Percentiles rank a stretch among this genome's conserved stretches.
phyloP scores from a whole-genome alignment of 352 stramenopile species.

The Halophytophthora batemanensis region DNA sequence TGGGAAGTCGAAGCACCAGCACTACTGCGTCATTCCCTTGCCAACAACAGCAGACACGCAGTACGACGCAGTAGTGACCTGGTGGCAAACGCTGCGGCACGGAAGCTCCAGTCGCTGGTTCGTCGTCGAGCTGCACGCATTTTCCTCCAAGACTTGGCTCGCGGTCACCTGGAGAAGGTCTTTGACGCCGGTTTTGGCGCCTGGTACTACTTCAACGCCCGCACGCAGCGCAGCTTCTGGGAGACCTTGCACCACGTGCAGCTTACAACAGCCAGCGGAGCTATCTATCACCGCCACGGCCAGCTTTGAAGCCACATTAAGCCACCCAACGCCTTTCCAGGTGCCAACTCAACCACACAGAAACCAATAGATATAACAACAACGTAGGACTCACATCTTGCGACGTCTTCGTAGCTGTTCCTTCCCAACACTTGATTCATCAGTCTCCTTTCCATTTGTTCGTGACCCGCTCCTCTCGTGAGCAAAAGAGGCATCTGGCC shows the following conservation, averaged over 20 bases:
- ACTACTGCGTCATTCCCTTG: slow-evolving; percentile 15
- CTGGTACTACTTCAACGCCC: slow-evolving; percentile 60
- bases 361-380: neutral
- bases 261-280: slow-evolving; percentile 14
- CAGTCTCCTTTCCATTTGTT: slow-evolving; percentile 27
- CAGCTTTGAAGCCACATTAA: neutral
- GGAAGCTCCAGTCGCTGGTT: slow-evolving; percentile 36
- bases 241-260: slow-evolving; percentile 32
- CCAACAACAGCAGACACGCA: neutral
- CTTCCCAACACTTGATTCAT: slow-evolving; percentile 14
- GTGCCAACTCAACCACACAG: neutral
- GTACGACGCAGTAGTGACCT: neutral
- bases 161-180: slow-evolving; percentile 36
- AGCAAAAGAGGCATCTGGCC: slow-evolving; percentile 26
- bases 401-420: slow-evolving; percentile 7
- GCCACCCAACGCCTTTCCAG: neutral
- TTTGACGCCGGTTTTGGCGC: slow-evolving; percentile 35
- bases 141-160: slow-evolving; percentile 37
- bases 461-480: slow-evolving; percentile 17
- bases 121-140: slow-evolving; percentile 28
- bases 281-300: slow-evolving; percentile 15
- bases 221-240: slow-evolving; percentile 53
- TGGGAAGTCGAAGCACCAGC: slow-evolving; percentile 23
- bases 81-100: slow-evolving; percentile 18
- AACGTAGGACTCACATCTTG: slow-evolving; percentile 1